phyloP scores from a whole-genome alignment of 805 yeast genomes.

The Kurtzmaniella cleridarum region DNA sequence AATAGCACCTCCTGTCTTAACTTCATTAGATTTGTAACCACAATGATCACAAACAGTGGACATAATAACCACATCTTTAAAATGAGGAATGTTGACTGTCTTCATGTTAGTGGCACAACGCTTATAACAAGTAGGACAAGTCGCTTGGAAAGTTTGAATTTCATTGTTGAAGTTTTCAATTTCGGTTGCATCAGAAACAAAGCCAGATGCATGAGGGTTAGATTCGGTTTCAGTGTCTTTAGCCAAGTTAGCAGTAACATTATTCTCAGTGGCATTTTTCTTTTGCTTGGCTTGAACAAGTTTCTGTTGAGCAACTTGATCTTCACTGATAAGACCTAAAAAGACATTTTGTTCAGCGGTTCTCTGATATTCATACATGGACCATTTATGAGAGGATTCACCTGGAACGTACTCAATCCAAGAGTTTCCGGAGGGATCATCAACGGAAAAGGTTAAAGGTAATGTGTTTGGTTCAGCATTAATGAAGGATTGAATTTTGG shows the following conservation, averaged over 20 bases:
- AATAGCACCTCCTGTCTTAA: slow-evolving; percentile 96
- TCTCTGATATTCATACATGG: slow-evolving; percentile 74
- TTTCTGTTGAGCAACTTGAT: slow-evolving; percentile 46
- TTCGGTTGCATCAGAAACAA: slow-evolving; percentile 65
- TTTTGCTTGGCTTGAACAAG: slow-evolving; percentile 46
- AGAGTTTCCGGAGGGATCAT: slow-evolving; percentile 96
- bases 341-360: slow-evolving; percentile 83
- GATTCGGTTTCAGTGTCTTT: slow-evolving; percentile 9
- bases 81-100: slow-evolving; percentile 93
- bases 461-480: slow-evolving; percentile 62
- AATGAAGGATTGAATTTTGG: slow-evolving; percentile 52
- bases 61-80: slow-evolving; percentile 96
- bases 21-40: slow-evolving; percentile 96
- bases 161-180: slow-evolving; percentile 84
- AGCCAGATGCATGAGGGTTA: slow-evolving; percentile 49
- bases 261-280: slow-evolving; percentile 33
- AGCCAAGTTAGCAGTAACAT: slow-evolving; percentile 13
- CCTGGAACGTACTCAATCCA: slow-evolving; percentile 90
- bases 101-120: slow-evolving; percentile 94
- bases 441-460: slow-evolving; percentile 74
- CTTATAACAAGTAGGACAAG: slow-evolving; percentile 84
- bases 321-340: slow-evolving; percentile 74
- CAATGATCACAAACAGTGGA: slow-evolving; percentile 88
- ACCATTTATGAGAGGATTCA: slow-evolving; percentile 87
- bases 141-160: slow-evolving; percentile 87